Base-by-base conservation (phyloP, 306 rosid genomes). In the Coriaria nepalensis region DNA sequence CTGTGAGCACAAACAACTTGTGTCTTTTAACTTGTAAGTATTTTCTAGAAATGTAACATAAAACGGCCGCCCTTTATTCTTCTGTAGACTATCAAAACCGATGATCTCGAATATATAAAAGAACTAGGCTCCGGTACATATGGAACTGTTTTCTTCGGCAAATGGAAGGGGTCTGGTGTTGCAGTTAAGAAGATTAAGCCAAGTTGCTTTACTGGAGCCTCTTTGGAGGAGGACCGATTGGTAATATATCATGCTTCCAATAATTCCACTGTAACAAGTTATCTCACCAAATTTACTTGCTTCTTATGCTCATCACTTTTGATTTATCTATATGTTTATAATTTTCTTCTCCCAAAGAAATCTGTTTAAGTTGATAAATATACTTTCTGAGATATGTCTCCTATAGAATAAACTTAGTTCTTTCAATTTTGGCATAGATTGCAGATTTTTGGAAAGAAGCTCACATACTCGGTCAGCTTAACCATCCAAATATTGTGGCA, bases 391-490 rank as follows among this genome's bases (percentile, higher is more conserved):
- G n/a, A n/a, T n/a, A n/a, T n/a, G n/a, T n/a, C n/a, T n/a, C n/a
- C n/a, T n/a, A n/a, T n/a, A n/a, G n/a, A n/a, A n/a, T n/a, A n/a
- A n/a, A n/a, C n/a, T n/a, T n/a, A n/a, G n/a, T n/a, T n/a, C n/a
- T n/a, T 51, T 51, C 34, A 32, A 11, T 67, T 11, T 60, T 50
- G 55, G 32, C 33, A 33, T 50, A 67, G 68, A 57, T 55, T 33
- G 58, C 67, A 37, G 62, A 54, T 50, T 67, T 67, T 43, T 67
- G 62, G 72, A 67, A 60, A 42, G 67, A 67, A 60, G 72, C 72
- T 37, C 48, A 29, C 49, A 40, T 67, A 0, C 52, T 67, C 29
- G 53, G 49, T 33, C 58, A 54, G 47, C 67, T 67, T 60, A 62
- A 49, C 62, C 72, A 67, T 50, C 72, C 67, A 54, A 67, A 67